Conservation (phyloP, 129 eudicot genomes). For the Arctium minus region DNA sequence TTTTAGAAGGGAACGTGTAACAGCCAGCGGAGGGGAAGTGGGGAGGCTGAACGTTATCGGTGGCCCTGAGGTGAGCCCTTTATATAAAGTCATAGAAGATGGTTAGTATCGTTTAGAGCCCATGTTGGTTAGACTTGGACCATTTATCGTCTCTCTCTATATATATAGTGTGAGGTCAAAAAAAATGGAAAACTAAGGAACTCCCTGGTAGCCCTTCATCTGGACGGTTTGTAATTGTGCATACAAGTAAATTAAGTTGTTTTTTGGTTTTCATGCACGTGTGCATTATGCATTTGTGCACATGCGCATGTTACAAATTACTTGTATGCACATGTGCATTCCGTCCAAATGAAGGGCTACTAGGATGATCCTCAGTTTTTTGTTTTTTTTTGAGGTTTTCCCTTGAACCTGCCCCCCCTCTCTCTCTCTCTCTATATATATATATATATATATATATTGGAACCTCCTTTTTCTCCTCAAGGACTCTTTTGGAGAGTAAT, state of each 20-base stretch:
- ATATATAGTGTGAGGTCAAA: no score
- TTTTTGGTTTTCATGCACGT: no score
- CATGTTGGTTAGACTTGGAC: neutral
- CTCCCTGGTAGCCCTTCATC: no score
- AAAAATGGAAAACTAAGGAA: no score
- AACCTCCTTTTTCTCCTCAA: no score
- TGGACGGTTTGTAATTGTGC: no score
- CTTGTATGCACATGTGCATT: neutral
- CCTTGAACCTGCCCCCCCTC: neutral
- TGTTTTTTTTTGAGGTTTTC: neutral
- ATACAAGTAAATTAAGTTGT: no score
- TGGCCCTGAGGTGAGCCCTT: constrained; percentile 54
- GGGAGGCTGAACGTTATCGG: constrained; percentile 77
- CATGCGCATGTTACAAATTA: no score
- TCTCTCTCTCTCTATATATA: neutral
- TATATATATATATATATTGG: no score
- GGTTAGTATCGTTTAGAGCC: neutral
- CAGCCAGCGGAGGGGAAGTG: constrained; percentile 88
- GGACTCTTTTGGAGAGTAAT: no score
- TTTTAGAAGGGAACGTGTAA: constrained; percentile 72
- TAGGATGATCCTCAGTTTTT: neutral
- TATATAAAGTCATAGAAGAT: neutral
- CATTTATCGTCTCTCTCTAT: neutral
- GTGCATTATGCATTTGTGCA: no score
- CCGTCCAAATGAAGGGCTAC: neutral